Conservation (phyloP, 78 protist species). For the Emiliania huxleyi region DNA sequence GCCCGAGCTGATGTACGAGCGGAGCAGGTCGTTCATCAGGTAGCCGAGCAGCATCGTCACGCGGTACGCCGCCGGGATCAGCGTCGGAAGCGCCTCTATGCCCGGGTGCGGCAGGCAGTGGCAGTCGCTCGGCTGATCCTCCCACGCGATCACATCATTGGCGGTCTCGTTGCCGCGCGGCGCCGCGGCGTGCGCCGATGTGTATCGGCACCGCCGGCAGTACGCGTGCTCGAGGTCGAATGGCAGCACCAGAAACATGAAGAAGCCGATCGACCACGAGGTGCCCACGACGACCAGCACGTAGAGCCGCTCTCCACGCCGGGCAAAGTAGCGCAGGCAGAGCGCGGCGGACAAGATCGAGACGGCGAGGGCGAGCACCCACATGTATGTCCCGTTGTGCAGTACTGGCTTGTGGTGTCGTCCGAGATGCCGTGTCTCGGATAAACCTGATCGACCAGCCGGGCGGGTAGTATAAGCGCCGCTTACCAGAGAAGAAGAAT, state of each 20-base stretch:
- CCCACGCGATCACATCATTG: no score
- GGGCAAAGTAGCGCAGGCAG: neutral
- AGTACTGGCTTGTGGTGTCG: no score
- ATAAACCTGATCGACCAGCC: no score
- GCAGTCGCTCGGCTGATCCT: neutral
- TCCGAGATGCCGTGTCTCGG: no score
- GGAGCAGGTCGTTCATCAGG: neutral
- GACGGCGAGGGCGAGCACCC: neutral
- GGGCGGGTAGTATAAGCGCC: no score
- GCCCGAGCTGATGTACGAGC: neutral
- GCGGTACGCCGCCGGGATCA: neutral
- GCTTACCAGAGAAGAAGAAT: no score
- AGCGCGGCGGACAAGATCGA: neutral
- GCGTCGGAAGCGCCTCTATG: neutral
- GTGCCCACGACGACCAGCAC: neutral
- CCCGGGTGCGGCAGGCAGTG: neutral
- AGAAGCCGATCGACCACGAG: neutral
- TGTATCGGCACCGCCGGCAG: neutral
- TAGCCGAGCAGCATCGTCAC: neutral
- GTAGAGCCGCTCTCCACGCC: neutral
- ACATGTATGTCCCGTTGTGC: no score
- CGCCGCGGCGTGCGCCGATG: no score
- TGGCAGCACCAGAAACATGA: neutral
- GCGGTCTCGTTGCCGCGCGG: no score
- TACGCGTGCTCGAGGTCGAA: neutral